Evolutionary conservation across 768 basidiomycete genomes (phyloP), one percentile per base, ranked within the genome.

Genomic region (Suillus decipiens): DNA sequence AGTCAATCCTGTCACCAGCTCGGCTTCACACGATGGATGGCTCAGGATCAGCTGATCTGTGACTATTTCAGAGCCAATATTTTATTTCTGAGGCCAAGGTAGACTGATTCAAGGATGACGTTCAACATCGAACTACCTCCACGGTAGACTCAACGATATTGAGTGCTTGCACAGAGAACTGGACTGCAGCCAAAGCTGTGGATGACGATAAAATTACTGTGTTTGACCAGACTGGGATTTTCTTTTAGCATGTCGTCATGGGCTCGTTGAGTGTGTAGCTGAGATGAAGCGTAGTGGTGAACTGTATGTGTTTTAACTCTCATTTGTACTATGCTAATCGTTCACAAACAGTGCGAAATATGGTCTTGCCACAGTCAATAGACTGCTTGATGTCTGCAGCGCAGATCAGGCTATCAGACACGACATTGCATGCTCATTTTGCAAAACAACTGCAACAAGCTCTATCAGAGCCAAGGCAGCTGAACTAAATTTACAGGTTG

Each of bases 201-300:
- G 65, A 68, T 1, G 56, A 68, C 28, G 76, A 78, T 61, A 67
- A 67, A 45, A 75, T 76, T 71, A 77, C 72, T 74, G 66, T 78
- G 12, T 81, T 78, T 61, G 62, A 74, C 0, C 75, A 80, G 68
- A 73, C 76, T 0, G 78, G 80, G 0, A 68, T 79, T 8, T 81
- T 66, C 69, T 76, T 0, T 47, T 65, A 62, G 71, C 70, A 1
- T 80, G 78, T 64, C 68, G 65, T 4, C 77, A 80, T 68, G 73
- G 75, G 7, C 69, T 77, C 3, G 64, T 76, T 9, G 60, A 76
- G 1, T 66, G 67, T 54, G 58, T 78, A 1, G 61, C 62, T 0
- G 77, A 80, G 53, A 79, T 80, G 75, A 54, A 78, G 1, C 48
- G 51, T 5, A 76, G 74, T 58, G 75, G 78, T 17, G 76, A 80